A percentile compares a stretch with the other conserved stretches of the same genome.
phyloP scores from a whole-genome alignment of 2,329 filamentous ascomycete species.

The Didymella pomorum region DNA sequence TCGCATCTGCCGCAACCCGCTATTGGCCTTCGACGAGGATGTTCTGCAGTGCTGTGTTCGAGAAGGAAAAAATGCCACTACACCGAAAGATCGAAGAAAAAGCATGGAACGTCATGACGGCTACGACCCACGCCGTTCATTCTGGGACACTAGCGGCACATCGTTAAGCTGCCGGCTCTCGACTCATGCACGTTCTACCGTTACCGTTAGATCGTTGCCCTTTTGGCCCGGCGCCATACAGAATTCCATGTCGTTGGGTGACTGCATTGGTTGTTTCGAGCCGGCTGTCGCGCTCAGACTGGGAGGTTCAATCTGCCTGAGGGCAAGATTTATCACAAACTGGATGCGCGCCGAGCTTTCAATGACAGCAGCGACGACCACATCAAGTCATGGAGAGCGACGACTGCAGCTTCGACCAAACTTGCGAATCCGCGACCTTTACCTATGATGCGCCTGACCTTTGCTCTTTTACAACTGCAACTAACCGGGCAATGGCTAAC shows the following conservation, averaged over 20 bases:
- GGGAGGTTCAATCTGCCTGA: background rate
- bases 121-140: slow-evolving; percentile 1
- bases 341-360: background rate
- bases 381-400: background rate
- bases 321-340: background rate
- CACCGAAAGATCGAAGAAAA: background rate
- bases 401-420: background rate
- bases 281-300: background rate
- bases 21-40: slow-evolving; percentile 18
- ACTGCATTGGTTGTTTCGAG: background rate
- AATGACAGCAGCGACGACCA: background rate
- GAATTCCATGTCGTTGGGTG: background rate
- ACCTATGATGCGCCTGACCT: slow-evolving; percentile 15
- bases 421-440: background rate
- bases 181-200: background rate
- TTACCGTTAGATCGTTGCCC: background rate
- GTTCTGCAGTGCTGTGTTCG: slow-evolving; percentile 7
- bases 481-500: slow-evolving; percentile 27
- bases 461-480: background rate
- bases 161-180: background rate
- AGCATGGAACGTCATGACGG: slow-evolving; percentile 5
- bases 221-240: background rate
- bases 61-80: background rate
- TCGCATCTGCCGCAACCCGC: slow-evolving; percentile 21
- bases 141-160: slow-evolving; percentile 8